Conservation (phyloP, 768 basidiomycete species). For the Dioszegia aurantiaca region DNA sequence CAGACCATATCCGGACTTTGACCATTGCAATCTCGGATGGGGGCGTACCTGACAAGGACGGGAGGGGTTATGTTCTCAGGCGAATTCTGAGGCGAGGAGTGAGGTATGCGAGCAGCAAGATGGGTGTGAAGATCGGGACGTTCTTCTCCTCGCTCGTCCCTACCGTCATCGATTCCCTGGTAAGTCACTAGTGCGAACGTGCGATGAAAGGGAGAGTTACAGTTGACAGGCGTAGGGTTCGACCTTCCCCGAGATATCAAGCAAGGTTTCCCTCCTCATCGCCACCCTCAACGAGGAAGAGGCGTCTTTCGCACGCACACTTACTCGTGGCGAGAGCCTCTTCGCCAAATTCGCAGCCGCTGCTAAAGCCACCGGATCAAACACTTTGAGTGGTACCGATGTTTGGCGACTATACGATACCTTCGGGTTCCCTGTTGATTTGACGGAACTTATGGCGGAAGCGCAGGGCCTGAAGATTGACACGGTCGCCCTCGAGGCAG, state of each 20-base stretch:
- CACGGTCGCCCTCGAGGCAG: constrained; percentile 80
- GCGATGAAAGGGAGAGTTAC: neutral
- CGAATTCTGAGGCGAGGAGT: constrained; percentile 89
- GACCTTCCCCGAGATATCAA: constrained; percentile 89
- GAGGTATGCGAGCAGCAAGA: constrained; percentile 89
- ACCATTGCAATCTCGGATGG: constrained; percentile 96
- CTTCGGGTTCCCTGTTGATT: constrained; percentile 94
- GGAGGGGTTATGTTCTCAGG: constrained; percentile 93
- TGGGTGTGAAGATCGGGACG: constrained; percentile 82
- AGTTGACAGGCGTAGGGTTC: constrained; percentile 60
- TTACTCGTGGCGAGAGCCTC: constrained; percentile 92
- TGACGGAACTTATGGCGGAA: constrained; percentile 95
- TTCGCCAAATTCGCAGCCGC: constrained; percentile 81
- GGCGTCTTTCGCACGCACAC: constrained; percentile 92
- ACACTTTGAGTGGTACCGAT: constrained; percentile 77
- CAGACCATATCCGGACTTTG: constrained; percentile 90
- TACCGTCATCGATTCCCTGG: constrained; percentile 83
- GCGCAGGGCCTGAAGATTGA: constrained; percentile 81
- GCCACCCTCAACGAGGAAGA: constrained; percentile 99
- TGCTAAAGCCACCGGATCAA: constrained; percentile 63
- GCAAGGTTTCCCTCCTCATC: constrained; percentile 75
- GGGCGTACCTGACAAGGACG: constrained; percentile 92
- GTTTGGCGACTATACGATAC: constrained; percentile 98
- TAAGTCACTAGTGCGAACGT: constrained; percentile 50
- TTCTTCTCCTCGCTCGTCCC: constrained; percentile 94